A percentile compares a stretch with the other conserved stretches of the same genome.
Conservation (phyloP, 306 rosid genomes). For the Luffa acutangula region DNA sequence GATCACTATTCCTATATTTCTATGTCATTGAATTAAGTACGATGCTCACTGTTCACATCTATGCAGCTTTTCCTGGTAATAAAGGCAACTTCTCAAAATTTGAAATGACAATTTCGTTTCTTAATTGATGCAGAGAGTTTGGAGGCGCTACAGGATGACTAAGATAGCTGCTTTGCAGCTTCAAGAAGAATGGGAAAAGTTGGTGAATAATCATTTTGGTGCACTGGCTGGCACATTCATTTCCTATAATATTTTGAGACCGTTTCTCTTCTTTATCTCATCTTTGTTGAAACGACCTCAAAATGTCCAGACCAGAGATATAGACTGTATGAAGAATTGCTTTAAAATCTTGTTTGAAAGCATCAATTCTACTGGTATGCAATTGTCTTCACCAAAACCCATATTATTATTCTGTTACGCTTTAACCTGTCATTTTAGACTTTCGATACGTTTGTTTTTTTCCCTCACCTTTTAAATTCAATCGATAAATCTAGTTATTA, state of each 20-base stretch:
- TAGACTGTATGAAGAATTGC: constrained; percentile 44
- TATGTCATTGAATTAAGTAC: background rate
- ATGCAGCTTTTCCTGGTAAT: background rate
- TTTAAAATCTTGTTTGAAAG: constrained; percentile 67
- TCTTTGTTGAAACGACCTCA: constrained; percentile 32
- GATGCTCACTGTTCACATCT: background rate
- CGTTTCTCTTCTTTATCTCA: constrained; percentile 65
- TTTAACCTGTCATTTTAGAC: background rate
- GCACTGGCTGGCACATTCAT: constrained; percentile 39
- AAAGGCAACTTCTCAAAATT: background rate
- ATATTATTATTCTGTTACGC: background rate
- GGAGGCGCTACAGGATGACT: constrained; percentile 66
- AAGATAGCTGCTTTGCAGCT: constrained; percentile 43
- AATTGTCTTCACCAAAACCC: background rate
- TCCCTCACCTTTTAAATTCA: background rate
- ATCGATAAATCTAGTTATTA: background rate
- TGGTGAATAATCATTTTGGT: constrained; percentile 31
- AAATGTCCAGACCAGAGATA: constrained; percentile 27
- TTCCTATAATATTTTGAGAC: constrained; percentile 53
- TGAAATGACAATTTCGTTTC: background rate
- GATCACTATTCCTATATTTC: background rate
- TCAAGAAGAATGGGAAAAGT: constrained; percentile 72
- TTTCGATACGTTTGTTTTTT: background rate
- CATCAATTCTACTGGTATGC: constrained; percentile 61
- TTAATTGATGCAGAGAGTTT: constrained; percentile 52